phyloP scores from a whole-genome alignment of 2,329 filamentous ascomycete genomes.

The Beauveria asiatica region DNA sequence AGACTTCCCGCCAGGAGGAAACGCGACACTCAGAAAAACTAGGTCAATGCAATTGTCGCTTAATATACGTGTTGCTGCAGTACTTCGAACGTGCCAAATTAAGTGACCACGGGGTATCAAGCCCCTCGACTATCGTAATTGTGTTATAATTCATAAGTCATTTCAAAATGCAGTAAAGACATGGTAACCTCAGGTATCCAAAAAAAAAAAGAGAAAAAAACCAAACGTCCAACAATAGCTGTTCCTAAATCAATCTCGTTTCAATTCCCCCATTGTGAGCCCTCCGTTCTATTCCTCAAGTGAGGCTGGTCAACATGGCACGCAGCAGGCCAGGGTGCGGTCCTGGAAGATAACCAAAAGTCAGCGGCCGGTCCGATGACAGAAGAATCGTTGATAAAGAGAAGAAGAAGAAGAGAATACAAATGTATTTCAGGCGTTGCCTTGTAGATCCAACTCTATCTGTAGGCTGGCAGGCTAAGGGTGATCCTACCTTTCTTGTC shows the following conservation, averaged over 20 bases:
- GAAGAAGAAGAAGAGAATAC: constrained; percentile 16
- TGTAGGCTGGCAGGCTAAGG: constrained; percentile 65
- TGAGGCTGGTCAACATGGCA: constrained; percentile 64
- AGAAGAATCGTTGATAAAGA: constrained; percentile 8
- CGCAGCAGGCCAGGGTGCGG: constrained; percentile 56
- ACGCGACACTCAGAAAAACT: too few relatives aligned
- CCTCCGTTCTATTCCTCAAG: constrained; percentile 31
- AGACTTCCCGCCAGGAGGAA: too few relatives aligned
- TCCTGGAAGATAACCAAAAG: constrained; percentile 34
- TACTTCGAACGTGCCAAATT: too few relatives aligned
- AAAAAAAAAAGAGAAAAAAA: neutral
- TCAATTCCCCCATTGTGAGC: neutral
- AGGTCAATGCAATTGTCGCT: neutral
- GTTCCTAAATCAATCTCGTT: neutral
- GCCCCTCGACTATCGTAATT: neutral
- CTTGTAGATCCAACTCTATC: constrained; percentile 36
- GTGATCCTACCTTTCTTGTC: constrained; percentile 95
- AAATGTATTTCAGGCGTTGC: neutral
- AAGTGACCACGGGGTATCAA: too few relatives aligned
- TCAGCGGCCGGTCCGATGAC: constrained; percentile 23
- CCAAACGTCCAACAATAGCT: neutral
- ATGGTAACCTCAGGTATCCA: constrained; percentile 1
- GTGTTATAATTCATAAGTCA: constrained; percentile 7
- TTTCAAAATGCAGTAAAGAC: neutral
- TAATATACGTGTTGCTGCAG: neutral